Conservation (phyloP, 805 yeast genomes). For the Wickerhamomyces queroliae region DNA sequence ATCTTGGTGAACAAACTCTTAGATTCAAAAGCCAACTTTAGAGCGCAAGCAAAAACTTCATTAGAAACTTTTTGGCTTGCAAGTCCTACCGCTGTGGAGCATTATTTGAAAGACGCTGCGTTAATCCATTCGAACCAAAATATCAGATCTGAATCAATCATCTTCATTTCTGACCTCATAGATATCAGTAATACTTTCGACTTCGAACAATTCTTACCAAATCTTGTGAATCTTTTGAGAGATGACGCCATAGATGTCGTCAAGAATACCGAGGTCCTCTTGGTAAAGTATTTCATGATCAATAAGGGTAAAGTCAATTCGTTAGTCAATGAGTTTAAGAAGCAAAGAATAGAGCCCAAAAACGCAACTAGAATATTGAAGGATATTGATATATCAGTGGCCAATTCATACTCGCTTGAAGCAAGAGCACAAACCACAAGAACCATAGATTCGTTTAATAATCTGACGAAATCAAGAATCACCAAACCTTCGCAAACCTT, state of each 20-base stretch:
- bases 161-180: slow-evolving; percentile 37
- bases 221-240: slow-evolving; percentile 18
- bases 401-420: slow-evolving; percentile 15
- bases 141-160: slow-evolving; percentile 38
- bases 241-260: slow-evolving; percentile 21
- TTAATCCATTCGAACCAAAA: slow-evolving; percentile 31
- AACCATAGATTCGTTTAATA: slow-evolving; percentile 21
- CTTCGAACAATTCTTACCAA: slow-evolving; percentile 23
- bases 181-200: slow-evolving; percentile 29
- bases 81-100: slow-evolving; percentile 43
- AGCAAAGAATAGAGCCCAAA: slow-evolving; percentile 17
- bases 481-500: neutral
- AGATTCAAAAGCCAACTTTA: slow-evolving; percentile 32
- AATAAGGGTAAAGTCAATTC: slow-evolving; percentile 14
- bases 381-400: slow-evolving; percentile 14
- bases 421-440: slow-evolving; percentile 5
- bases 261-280: slow-evolving; percentile 19
- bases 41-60: slow-evolving; percentile 42
- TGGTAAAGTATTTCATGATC: slow-evolving; percentile 18
- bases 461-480: slow-evolving; percentile 6
- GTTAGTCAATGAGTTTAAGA: slow-evolving; percentile 14
- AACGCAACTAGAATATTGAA: slow-evolving; percentile 11
- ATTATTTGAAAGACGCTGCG: slow-evolving; percentile 36
- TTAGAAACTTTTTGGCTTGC: slow-evolving; percentile 50
- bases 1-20: slow-evolving; percentile 41